Conservation (phyloP, 352 stramenopile species). For the Phytophthora palmivora region DNA sequence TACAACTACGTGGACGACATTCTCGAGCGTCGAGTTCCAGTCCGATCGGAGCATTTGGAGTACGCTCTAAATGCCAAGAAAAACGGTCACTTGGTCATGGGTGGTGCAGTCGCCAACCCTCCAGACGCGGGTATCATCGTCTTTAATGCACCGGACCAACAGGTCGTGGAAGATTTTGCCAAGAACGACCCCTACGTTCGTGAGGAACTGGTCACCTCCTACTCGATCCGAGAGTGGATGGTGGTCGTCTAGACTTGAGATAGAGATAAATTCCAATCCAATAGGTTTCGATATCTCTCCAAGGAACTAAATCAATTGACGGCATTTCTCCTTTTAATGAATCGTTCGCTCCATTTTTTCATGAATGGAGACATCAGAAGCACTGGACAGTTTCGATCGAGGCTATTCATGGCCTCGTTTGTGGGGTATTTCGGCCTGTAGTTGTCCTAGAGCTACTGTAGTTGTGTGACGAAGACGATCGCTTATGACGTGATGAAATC, state of each 20-base stretch:
- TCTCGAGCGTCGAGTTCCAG: constrained; percentile 62
- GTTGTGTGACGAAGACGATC: neutral
- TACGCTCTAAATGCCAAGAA: constrained; percentile 48
- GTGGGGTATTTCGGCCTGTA: too few relatives aligned
- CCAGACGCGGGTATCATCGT: constrained; percentile 58
- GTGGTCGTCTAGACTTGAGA: constrained; percentile 22
- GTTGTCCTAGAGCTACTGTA: too few relatives aligned
- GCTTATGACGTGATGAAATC: neutral
- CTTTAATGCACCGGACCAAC: constrained; percentile 51
- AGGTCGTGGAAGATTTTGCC: constrained; percentile 60
- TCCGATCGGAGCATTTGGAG: constrained; percentile 63
- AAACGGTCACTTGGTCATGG: constrained; percentile 59
- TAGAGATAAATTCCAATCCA: too few relatives aligned
- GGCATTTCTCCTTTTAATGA: too few relatives aligned
- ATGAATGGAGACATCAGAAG: too few relatives aligned
- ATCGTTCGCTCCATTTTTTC: too few relatives aligned
- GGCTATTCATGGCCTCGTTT: too few relatives aligned
- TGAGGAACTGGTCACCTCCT: constrained; percentile 63
- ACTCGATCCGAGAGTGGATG: constrained; percentile 67
- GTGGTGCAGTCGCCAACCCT: constrained; percentile 57
- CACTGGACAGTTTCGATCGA: too few relatives aligned
- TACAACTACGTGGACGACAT: constrained; percentile 72
- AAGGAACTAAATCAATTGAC: too few relatives aligned
- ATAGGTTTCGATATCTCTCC: too few relatives aligned
- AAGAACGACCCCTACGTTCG: constrained; percentile 69